These are phyloP conservation scores for Daldinia bambusicola DNA, from an alignment of 495 filamentous ascomycete species.

Conservation along the genomic window DNA sequence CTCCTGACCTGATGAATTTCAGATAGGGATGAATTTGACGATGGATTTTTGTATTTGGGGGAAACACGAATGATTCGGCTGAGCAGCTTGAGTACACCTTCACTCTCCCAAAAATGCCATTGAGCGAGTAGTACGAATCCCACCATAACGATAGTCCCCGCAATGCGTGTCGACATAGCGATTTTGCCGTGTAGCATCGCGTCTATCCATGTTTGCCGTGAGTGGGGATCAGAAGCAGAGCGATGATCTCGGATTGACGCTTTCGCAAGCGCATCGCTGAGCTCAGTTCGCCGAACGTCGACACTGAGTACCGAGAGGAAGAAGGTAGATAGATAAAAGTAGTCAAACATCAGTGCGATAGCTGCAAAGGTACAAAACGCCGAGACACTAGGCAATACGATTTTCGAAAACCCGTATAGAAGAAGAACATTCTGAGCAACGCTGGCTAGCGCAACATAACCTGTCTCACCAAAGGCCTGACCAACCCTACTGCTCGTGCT, in stretches of 20 bases:
- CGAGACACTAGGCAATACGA: slow-evolving; percentile 69
- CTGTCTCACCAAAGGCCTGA: slow-evolving; percentile 73
- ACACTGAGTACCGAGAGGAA: slow-evolving; percentile 78
- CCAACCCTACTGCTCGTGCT: slow-evolving; percentile 69
- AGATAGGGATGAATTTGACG: slow-evolving; percentile 55
- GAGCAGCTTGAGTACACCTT: slow-evolving; percentile 57
- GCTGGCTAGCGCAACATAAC: slow-evolving; percentile 69
- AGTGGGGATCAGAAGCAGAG: slow-evolving; percentile 25
- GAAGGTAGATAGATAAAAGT: slow-evolving; percentile 75
- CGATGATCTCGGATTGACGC: slow-evolving; percentile 52
- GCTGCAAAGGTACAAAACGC: slow-evolving; percentile 77
- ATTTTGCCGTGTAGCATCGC: slow-evolving; percentile 60
- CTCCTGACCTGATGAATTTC: slow-evolving; percentile 74
- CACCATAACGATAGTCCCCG: slow-evolving; percentile 70
- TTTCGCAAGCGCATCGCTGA: slow-evolving; percentile 62
- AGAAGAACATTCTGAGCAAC: slow-evolving; percentile 69
- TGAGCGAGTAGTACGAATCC: slow-evolving; percentile 69
- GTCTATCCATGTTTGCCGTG: slow-evolving; percentile 60
- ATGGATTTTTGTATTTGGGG: slow-evolving; percentile 41
- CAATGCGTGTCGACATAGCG: slow-evolving; percentile 66
- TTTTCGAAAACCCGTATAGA: slow-evolving; percentile 63
- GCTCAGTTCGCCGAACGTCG: slow-evolving; percentile 75
- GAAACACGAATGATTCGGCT: slow-evolving; percentile 51
- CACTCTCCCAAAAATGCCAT: slow-evolving; percentile 72
- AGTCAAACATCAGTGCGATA: slow-evolving; percentile 75